Conservation (phyloP, 2,329 filamentous ascomycete genomes). For the Cladosporium sp. region DNA sequence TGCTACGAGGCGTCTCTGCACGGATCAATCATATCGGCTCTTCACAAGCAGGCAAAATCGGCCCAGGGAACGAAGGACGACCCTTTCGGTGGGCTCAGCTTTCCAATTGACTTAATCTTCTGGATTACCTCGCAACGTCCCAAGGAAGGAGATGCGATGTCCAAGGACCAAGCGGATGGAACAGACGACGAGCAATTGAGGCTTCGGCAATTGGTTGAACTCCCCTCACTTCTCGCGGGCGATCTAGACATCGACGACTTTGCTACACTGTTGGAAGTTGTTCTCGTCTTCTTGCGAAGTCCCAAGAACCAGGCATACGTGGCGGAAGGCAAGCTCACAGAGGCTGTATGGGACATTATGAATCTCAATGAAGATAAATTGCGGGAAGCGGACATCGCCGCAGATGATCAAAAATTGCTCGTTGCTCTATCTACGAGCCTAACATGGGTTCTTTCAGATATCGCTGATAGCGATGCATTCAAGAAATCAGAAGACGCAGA, state of each 20-base stretch:
- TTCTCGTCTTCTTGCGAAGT: slow-evolving; percentile 23
- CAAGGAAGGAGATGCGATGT: neutral
- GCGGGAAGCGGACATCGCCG: neutral
- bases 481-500: neutral
- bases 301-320: slow-evolving; percentile 19
- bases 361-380: slow-evolving; percentile 11
- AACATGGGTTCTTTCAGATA: slow-evolving; percentile 27
- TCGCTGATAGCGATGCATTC: slow-evolving; percentile 22
- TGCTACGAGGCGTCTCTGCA: slow-evolving; percentile 15
- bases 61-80: neutral
- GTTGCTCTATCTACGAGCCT: slow-evolving; percentile 22
- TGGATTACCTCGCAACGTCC: slow-evolving; percentile 17
- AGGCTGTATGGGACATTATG: slow-evolving; percentile 20
- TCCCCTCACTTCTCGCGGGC: neutral
- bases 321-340: slow-evolving; percentile 6
- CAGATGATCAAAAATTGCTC: slow-evolving; percentile 18
- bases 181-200: neutral
- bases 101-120: slow-evolving; percentile 22
- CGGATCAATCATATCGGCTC: neutral
- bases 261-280: slow-evolving; percentile 19
- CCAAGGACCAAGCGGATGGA: neutral
- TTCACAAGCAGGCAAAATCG: neutral
- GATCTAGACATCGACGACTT: slow-evolving; percentile 18
- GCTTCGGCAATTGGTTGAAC: neutral
- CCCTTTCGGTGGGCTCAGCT: neutral